phyloP scores from a whole-genome alignment of 176 grass and related monocot genomes.

The Cymbopogon citratus region DNA sequence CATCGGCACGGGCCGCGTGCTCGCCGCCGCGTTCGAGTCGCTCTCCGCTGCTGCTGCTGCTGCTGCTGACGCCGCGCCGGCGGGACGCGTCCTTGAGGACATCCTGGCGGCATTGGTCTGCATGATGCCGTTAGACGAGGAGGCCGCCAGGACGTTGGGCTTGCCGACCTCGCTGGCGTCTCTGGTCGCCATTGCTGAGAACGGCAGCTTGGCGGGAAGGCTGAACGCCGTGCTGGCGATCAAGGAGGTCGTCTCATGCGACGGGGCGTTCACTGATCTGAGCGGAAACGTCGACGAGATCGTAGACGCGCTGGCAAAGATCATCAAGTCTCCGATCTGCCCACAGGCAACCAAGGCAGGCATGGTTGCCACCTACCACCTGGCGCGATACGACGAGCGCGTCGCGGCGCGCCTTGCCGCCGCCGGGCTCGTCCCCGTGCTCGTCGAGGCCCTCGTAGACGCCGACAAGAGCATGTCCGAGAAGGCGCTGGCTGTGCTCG shows the following conservation, averaged over 20 bases:
- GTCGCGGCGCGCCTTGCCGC: constrained; percentile 25
- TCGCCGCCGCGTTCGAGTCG: constrained; percentile 49
- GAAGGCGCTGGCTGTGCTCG: constrained; percentile 75
- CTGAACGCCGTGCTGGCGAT: constrained; percentile 59
- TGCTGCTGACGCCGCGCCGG: not conserved
- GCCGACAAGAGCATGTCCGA: constrained; percentile 71
- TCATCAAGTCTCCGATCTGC: constrained; percentile 68
- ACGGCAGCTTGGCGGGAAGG: constrained; percentile 47
- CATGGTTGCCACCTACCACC: constrained; percentile 53
- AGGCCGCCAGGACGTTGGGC: constrained; percentile 26
- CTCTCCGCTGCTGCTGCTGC: not conserved
- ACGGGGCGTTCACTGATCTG: not conserved
- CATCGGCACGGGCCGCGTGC: constrained; percentile 32
- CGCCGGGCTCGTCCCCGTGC: constrained; percentile 39
- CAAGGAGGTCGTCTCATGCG: constrained; percentile 47
- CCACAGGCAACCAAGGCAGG: constrained; percentile 65
- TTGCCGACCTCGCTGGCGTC: constrained; percentile 26
- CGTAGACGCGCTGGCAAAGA: constrained; percentile 44
- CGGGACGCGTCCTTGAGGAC: constrained; percentile 21
- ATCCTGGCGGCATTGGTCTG: constrained; percentile 57
- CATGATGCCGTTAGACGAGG: constrained; percentile 55
- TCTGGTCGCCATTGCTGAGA: constrained; percentile 43
- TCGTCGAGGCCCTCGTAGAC: constrained; percentile 62
- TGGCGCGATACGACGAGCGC: constrained; percentile 38
- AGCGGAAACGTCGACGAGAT: constrained; percentile 37